Evolutionary conservation across 176 grass and related monocot genomes (phyloP).

Genomic region (Saccharum officinarum): DNA sequence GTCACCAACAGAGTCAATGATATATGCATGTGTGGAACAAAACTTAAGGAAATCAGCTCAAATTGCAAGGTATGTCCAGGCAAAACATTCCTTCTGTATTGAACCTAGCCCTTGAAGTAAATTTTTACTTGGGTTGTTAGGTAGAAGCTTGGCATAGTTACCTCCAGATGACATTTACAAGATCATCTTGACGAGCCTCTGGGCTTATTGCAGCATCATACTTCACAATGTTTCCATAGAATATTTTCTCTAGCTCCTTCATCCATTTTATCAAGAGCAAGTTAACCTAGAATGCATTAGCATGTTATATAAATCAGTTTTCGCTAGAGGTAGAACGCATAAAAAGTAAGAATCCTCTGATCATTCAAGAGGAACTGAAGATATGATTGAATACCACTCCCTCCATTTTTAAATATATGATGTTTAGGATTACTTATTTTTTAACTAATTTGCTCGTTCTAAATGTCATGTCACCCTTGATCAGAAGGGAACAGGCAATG

Average conservation of each 20-base stretch:
- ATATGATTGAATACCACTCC: conserved; percentile 10
- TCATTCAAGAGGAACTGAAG: conserved; percentile 22
- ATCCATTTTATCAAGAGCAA: conserved; percentile 97
- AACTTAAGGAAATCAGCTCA: background rate
- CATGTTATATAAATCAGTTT: conserved; percentile 5
- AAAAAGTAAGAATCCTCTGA: conserved; percentile 10
- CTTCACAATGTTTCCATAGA: conserved; percentile 98
- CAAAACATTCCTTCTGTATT: background rate
- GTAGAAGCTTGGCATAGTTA: conserved; percentile 38
- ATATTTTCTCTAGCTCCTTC: conserved; percentile 99
- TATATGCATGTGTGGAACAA: conserved; percentile 10
- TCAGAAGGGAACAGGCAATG: background rate
- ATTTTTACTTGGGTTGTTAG: background rate
- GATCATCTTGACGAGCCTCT: conserved; percentile 86
- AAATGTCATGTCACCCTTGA: background rate
- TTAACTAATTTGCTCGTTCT: background rate
- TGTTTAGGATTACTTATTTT: background rate
- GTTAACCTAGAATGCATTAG: conserved; percentile 66
- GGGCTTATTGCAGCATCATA: conserved; percentile 73
- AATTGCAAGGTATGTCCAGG: background rate
- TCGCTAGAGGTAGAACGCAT: conserved; percentile 10
- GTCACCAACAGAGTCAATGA: background rate
- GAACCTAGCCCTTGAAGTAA: conserved; percentile 23
- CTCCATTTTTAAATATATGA: background rate
- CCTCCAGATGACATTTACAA: conserved; percentile 95